phyloP scores from a whole-genome alignment of 23 red algal genomes.

The Gracilariopsis chorda region DNA sequence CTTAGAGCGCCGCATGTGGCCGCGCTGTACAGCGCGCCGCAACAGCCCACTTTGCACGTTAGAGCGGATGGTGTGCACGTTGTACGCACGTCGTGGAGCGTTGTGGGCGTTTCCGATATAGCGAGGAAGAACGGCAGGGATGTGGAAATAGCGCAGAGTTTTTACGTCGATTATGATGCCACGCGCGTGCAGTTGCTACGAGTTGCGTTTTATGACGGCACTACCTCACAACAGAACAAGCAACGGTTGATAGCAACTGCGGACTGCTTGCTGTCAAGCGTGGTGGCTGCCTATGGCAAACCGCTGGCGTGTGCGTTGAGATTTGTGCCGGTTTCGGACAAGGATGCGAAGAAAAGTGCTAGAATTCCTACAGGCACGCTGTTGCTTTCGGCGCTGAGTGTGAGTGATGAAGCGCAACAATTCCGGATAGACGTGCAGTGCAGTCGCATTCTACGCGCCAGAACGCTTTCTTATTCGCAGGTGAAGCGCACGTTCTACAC shows the following conservation, averaged over 20 bases:
- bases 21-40: neutral
- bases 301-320: conserved; percentile 5
- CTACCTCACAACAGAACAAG: neutral
- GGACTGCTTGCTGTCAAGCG: neutral
- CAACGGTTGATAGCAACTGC: conserved; percentile 31
- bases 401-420: neutral
- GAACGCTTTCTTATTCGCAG: neutral
- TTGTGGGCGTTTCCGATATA: conserved; percentile 19
- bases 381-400: neutral
- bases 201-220: conserved; percentile 34
- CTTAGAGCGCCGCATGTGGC: neutral
- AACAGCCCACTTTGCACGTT: neutral
- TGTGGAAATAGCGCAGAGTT: conserved; percentile 6
- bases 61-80: neutral
- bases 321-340: conserved; percentile 8
- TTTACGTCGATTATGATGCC: neutral
- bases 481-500: conserved; percentile 39
- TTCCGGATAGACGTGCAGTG: conserved; percentile 34
- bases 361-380: conserved; percentile 23
- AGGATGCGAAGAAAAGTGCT: conserved; percentile 23
- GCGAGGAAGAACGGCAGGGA: conserved; percentile 35
- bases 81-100: neutral
- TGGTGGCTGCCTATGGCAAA: neutral
- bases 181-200: neutral
- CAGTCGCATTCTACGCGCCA: conserved; percentile 31